These are phyloP conservation scores for Lathyrus tuberosus DNA, from an alignment of 306 rosid genomes.

Conservation along the genomic window DNA sequence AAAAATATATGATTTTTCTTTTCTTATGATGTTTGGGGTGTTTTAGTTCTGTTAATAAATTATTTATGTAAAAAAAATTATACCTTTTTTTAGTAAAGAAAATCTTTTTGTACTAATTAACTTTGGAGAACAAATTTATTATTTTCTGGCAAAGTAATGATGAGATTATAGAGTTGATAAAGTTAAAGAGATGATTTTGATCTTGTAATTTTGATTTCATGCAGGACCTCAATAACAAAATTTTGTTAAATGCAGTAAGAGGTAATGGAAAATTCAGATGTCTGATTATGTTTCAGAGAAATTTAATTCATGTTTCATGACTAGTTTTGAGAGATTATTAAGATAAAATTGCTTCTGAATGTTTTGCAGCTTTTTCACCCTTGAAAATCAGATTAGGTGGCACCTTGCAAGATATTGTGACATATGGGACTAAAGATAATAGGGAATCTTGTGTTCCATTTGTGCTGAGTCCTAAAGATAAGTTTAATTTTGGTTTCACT, in stretches of 20 bases:
- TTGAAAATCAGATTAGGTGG: conserved; percentile 92
- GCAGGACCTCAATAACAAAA: conserved; percentile 78
- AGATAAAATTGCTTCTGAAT: conserved; percentile 24
- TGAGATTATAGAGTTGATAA: conserved; percentile 11
- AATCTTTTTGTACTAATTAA: conserved; percentile 11
- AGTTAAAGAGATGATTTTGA: conserved; percentile 24
- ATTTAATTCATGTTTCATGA: conserved; percentile 5
- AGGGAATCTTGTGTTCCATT: conserved; percentile 61
- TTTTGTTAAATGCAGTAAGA: conserved; percentile 78
- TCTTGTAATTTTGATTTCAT: conserved; percentile 25
- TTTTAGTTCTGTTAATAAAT: not conserved
- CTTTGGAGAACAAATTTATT: not conserved
- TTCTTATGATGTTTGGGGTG: conserved; percentile 5
- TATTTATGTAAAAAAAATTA: conserved; percentile 23
- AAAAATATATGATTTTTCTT: not conserved
- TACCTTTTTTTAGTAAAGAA: too few relatives aligned
- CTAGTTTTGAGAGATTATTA: conserved; percentile 17
- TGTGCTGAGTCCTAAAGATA: conserved; percentile 42
- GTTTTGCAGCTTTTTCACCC: conserved; percentile 86
- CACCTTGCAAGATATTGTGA: conserved; percentile 78
- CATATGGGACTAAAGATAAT: conserved; percentile 65
- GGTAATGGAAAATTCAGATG: conserved; percentile 49
- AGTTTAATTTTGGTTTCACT: conserved; percentile 80
- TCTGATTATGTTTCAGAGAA: conserved; percentile 13
- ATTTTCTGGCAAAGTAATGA: conserved; percentile 11